These are phyloP conservation scores for Sarcomyxa edulis DNA, from an alignment of 768 basidiomycete genomes.

Conservation along the genomic window DNA sequence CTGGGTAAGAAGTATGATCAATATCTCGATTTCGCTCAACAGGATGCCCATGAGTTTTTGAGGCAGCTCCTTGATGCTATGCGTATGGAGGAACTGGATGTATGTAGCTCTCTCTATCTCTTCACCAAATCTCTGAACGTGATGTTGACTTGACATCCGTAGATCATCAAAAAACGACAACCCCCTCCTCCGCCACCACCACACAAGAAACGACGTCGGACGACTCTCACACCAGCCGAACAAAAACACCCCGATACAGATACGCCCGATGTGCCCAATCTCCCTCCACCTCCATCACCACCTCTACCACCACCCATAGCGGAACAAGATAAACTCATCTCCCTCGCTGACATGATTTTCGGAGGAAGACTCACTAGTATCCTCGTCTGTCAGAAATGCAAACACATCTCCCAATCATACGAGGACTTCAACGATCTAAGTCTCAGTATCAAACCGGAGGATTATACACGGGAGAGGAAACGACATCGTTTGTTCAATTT, in stretches of 20 bases:
- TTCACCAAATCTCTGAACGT: too few species aligned
- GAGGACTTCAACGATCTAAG: conserved; percentile 96
- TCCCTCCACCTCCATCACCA: conserved; percentile 8
- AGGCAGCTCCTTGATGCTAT: conserved; percentile 86
- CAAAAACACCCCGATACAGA: conserved; percentile 10
- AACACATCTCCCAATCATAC: conserved; percentile 85
- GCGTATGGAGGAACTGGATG: conserved; percentile 93
- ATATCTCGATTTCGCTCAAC: conserved; percentile 91
- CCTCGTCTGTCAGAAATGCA: conserved; percentile 92
- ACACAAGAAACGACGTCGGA: conserved; percentile 30
- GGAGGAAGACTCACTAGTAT: conserved; percentile 86
- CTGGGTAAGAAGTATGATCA: conserved; percentile 89
- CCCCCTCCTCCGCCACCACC: conserved; percentile 33
- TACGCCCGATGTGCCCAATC: conserved; percentile 4
- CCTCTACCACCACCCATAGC: conserved; percentile 13
- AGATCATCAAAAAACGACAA: conserved; percentile 78
- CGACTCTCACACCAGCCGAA: too few species aligned
- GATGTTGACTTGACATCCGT: conserved; percentile 4
- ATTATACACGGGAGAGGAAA: conserved; percentile 67
- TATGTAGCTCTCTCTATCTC: conserved; percentile 27
- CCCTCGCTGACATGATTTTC: conserved; percentile 88
- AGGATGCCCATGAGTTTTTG: conserved; percentile 93
- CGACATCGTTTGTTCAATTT: conserved; percentile 73
- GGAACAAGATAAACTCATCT: conserved; percentile 48
- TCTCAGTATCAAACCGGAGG: conserved; percentile 80